phyloP scores from a whole-genome alignment of 78 protist species.

The Guillardia theta region DNA sequence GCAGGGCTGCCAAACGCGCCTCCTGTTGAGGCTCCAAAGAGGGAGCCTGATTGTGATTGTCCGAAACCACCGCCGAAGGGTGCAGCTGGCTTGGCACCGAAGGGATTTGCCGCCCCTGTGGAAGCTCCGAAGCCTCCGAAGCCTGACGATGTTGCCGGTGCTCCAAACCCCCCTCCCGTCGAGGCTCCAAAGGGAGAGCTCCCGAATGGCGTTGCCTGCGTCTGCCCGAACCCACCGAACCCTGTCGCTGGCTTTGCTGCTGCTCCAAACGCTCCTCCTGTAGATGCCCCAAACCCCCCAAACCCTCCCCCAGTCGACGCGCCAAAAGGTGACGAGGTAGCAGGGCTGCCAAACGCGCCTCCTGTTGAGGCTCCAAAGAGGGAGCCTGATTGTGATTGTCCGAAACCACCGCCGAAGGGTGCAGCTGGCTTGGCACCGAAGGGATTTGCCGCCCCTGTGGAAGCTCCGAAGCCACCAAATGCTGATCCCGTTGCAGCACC shows the following conservation, averaged over 20 bases:
- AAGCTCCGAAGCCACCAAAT: neutral
- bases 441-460: neutral
- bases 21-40: neutral
- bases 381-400: neutral
- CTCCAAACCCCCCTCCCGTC: neutral
- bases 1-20: neutral
- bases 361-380: neutral
- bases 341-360: neutral
- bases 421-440: neutral
- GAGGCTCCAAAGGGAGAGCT: neutral
- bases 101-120: neutral
- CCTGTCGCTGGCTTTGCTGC: neutral
- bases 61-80: neutral
- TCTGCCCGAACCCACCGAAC: neutral
- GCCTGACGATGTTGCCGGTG: neutral
- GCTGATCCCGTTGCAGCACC: neutral
- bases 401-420: neutral
- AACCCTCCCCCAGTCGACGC: neutral
- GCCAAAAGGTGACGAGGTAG: neutral
- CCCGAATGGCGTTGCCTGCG: too few species aligned
- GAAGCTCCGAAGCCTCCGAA: neutral
- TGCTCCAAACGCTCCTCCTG: neutral
- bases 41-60: neutral
- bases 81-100: neutral
- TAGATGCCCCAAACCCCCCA: neutral